Conservation (phyloP, 2,329 filamentous ascomycete genomes). For the Blastomyces silverae region DNA sequence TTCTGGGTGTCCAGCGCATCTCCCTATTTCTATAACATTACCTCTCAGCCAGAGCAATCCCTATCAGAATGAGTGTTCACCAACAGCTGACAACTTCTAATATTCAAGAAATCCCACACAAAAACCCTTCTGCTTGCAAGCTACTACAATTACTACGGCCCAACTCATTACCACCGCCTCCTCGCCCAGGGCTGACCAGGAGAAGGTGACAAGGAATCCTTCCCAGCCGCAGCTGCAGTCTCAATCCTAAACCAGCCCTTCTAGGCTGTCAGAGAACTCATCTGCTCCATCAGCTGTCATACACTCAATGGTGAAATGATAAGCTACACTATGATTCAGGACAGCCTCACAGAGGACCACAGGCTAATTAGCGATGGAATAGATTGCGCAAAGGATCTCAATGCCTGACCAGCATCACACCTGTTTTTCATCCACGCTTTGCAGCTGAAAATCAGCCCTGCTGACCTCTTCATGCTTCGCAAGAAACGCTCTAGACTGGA, state of each 20-base stretch:
- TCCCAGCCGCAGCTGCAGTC: constrained; percentile 44
- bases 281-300: constrained; percentile 30
- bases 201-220: constrained; percentile 49
- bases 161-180: constrained; percentile 42
- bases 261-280: constrained; percentile 39
- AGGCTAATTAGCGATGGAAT: constrained; percentile 22
- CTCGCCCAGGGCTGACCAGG: constrained; percentile 44
- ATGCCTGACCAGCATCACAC: constrained; percentile 20
- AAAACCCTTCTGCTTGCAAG: constrained; percentile 41
- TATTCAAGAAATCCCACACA: constrained; percentile 40
- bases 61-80: constrained; percentile 28
- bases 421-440: constrained; percentile 39
- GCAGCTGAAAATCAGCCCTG: constrained; percentile 38
- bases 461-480: constrained; percentile 32
- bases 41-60: constrained; percentile 26
- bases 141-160: constrained; percentile 48
- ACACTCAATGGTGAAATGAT: constrained; percentile 27
- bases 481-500: constrained; percentile 29
- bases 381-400: constrained; percentile 26
- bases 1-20: constrained; percentile 41
- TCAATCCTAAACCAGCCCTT: constrained; percentile 35
- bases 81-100: constrained; percentile 43
- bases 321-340: constrained; percentile 37
- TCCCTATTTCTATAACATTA: constrained; percentile 37
- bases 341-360: constrained; percentile 33